Evolutionary conservation across 2,329 filamentous ascomycete species (phyloP), one percentile per base, ranked within the genome.

Genomic region (Ophiocordyceps camponoti-saundersi): DNA sequence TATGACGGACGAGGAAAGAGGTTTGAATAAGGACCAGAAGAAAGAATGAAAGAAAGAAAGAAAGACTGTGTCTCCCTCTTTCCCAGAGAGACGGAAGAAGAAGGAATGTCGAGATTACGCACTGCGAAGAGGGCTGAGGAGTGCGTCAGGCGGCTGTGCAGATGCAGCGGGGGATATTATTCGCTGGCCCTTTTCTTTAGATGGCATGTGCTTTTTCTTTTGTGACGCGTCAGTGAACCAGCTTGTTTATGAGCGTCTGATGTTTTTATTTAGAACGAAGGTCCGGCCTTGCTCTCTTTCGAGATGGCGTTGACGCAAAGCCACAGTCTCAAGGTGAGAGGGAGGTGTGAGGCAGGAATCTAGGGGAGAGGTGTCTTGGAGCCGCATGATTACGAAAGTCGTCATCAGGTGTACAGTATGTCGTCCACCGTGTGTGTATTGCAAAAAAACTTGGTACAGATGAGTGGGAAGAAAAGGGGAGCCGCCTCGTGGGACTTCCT

Each of bases 1-100:
- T n/a, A n/a, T 81, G 40, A 42, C 40, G 21, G 40, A 15, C 11
- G 21, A 42, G 5, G 40, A 16, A 42, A n/a, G 40, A 42, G 5
- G 20, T 10, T 22, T 41, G 36, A 36, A n/a, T 7, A 6, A n/a
- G 13, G 16, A 36, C 5, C 5, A 13, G 16, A n/a, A 36, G 16
- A 13, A 36, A n/a, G 34, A 40, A 40, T 3, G 36, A n/a, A 18
- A 16, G 36, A 18, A 21, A 18, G 34, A 36, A 18, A 36, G 34
- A 36, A 16, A 12, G 34, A 18, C 13, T 36, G 15, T 29, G 26
- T 29, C 26, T 29, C 26, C 26, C 26, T 29, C 11, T 29, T 6
- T 11, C 26, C 26, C 26, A 34, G 10, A 15, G 32, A 16, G 6
- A 34, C 6, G 6, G 32, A 7, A 15, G 11, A 11, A 7, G 16